phyloP scores from a whole-genome alignment of 2,329 filamentous ascomycete genomes.

The Talaromyces marneffei region DNA sequence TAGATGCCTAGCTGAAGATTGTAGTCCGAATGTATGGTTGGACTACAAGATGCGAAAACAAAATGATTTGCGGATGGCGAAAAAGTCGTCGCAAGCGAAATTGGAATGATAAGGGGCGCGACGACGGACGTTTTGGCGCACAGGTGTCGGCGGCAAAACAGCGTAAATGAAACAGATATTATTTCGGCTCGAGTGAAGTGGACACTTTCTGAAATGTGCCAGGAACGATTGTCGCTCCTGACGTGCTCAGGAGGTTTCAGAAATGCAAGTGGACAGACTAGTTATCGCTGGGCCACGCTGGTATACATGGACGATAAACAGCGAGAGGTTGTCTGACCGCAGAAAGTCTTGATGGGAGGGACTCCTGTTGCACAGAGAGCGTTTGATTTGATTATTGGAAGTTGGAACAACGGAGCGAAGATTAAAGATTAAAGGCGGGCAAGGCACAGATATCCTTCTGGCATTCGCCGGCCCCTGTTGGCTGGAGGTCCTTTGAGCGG shows the following conservation, averaged over 20 bases:
- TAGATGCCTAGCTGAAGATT: neutral
- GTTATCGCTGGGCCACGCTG: neutral
- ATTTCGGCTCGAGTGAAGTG: slow-evolving; percentile 9
- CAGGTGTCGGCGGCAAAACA: slow-evolving; percentile 5
- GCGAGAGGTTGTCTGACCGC: neutral
- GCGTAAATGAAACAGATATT: neutral
- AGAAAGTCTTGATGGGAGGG: neutral
- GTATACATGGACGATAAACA: neutral
- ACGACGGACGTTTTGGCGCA: slow-evolving; percentile 3
- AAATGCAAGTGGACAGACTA: neutral
- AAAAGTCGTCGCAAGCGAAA: slow-evolving; percentile 7
- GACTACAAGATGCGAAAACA: neutral
- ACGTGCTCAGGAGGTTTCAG: slow-evolving; percentile 13
- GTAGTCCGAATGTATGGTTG: slow-evolving; percentile 6
- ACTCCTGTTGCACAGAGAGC: neutral
- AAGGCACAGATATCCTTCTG: neutral
- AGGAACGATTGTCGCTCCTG: slow-evolving; percentile 4
- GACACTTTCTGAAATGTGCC: slow-evolving; percentile 3
- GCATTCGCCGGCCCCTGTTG: slow-evolving; percentile 1
- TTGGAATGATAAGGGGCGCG: slow-evolving; percentile 6
- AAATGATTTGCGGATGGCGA: neutral
- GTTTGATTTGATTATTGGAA: neutral
- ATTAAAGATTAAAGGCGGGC: neutral
- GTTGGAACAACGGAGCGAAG: neutral
- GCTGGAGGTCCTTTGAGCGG: neutral